These are phyloP conservation scores for Chaetomiaceae sp. DNA, from an alignment of 2,329 filamentous ascomycete species.

Conservation along the genomic window DNA sequence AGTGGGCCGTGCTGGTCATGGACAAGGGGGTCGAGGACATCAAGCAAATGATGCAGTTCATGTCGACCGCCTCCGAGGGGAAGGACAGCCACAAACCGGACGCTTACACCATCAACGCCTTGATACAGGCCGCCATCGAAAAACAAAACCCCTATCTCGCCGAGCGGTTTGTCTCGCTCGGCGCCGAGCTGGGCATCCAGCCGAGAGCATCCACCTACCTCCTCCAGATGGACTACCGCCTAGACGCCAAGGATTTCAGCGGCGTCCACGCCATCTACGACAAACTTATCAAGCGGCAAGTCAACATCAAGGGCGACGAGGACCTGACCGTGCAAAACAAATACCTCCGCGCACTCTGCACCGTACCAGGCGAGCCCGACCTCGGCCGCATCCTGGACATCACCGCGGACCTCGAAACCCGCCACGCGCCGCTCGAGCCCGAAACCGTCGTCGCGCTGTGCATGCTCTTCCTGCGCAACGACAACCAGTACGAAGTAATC, in stretches of 20 bases:
- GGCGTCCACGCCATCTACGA: slow-evolving; percentile 63
- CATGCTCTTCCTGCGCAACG: slow-evolving; percentile 64
- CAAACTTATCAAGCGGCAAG: slow-evolving; percentile 46
- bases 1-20: slow-evolving; percentile 65
- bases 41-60: slow-evolving; percentile 63
- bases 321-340: slow-evolving; percentile 62
- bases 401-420: slow-evolving; percentile 65
- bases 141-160: slow-evolving; percentile 64
- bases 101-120: slow-evolving; percentile 65
- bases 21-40: slow-evolving; percentile 68
- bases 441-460: slow-evolving; percentile 70
- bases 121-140: slow-evolving; percentile 68
- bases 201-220: slow-evolving; percentile 66
- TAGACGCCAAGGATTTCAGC: slow-evolving; percentile 66
- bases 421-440: slow-evolving; percentile 62
- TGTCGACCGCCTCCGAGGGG: slow-evolving; percentile 46
- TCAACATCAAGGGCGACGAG: slow-evolving; percentile 44
- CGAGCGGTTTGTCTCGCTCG: slow-evolving; percentile 65
- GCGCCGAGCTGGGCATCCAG: slow-evolving; percentile 56
- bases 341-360: slow-evolving; percentile 64
- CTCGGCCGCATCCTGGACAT: slow-evolving; percentile 68
- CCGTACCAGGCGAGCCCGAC: slow-evolving; percentile 51
- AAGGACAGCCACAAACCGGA: slow-evolving; percentile 49
- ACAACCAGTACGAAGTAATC: slow-evolving; percentile 72
- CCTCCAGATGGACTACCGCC: slow-evolving; percentile 67